These are phyloP conservation scores for Canavalia gladiata DNA, from an alignment of 306 rosid species.

Conservation along the genomic window DNA sequence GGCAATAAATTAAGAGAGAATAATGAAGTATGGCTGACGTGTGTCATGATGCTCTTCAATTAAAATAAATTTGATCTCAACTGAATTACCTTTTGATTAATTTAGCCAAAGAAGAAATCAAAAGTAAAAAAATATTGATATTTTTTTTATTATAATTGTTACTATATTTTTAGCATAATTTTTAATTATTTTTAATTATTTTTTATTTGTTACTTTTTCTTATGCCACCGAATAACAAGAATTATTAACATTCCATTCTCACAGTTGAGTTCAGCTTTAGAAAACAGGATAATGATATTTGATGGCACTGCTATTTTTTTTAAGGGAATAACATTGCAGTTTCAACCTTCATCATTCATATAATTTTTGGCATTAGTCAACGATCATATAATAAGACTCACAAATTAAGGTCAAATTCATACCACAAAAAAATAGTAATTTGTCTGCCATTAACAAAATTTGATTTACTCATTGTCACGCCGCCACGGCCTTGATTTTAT, in stretches of 20 bases:
- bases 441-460: conserved; percentile 3
- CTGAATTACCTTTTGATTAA: not conserved
- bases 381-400: not conserved
- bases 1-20: not conserved
- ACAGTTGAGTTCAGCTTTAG: too few species aligned
- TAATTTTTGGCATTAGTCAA: conserved; percentile 19
- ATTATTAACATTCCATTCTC: too few species aligned
- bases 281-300: too few species aligned
- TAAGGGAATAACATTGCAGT: not conserved
- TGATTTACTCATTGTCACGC: not conserved
- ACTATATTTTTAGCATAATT: too few species aligned
- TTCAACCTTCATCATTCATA: conserved; percentile 16
- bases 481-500: not conserved
- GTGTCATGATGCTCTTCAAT: conserved; percentile 16
- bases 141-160: too few species aligned
- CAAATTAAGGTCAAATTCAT: not conserved
- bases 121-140: too few species aligned
- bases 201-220: too few species aligned
- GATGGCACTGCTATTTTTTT: too few species aligned
- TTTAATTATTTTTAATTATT: too few species aligned
- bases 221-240: too few species aligned
- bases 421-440: not conserved
- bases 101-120: not conserved
- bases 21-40: not conserved
- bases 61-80: conserved; percentile 4